Evolutionary conservation across 345 rosid genomes (phyloP), one percentile per base, ranked within the genome.

Genomic region (Triadica sebifera): DNA sequence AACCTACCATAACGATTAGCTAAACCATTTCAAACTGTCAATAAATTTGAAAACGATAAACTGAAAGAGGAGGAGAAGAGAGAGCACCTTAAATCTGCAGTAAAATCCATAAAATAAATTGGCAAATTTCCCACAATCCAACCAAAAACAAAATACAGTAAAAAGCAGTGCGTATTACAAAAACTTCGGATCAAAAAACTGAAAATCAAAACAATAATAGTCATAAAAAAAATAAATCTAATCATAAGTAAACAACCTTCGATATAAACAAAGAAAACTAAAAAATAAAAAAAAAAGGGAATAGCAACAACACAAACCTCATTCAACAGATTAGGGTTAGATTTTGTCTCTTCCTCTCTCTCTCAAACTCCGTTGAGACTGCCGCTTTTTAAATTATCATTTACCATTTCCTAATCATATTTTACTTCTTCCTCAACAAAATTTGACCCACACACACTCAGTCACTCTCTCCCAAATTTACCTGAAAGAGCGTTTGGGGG

Each of bases 301-400:
- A 41, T 11, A 41, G n/a, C 38, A 34, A 50, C 13, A 51, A 2
- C 8, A 47, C 57, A 34, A 25, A 74, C 77, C 77, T 75, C 71
- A 58, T 67, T 29, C 67, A 66, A 19, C 39, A 58, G 20, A 66
- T 20, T 75, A 75, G 72, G 72, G 72, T 58, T 67, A 4, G 34
- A 50, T 15, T 25, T 13, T 47, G 3, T 20, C 12, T 15, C 25
- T 8, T 20, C 8, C 24, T 22, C 59, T 20, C 24, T 25, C 43
- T 38, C 4, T 8, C 22, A 38, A 63, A 38, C 38, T 38, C 46
- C 53, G 50, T 7, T 0, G 12, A 25, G n/a, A 71, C 22, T 22
- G 43, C 67, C 25, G 63, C 19, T 39, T 65, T 24, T 13, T 24
- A 34, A 24, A 22, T 8, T 22, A 12, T 6, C 13, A 2, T 59